Evolutionary conservation across 2,329 filamentous ascomycete genomes (phyloP).

Genomic region (Cladophialophora bantiana): DNA sequence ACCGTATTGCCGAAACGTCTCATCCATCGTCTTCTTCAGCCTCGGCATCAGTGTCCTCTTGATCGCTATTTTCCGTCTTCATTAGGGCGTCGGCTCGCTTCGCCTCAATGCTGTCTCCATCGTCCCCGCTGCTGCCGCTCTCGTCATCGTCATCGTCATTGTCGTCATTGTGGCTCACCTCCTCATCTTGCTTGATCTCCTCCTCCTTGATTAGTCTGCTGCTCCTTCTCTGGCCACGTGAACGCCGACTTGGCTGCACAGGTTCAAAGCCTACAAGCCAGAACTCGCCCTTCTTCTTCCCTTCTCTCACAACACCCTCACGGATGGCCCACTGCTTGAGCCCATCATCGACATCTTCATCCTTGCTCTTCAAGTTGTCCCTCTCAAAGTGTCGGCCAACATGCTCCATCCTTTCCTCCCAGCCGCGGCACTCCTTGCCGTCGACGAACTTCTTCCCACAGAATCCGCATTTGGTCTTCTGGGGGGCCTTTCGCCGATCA

Average conservation of each 20-base stretch:
- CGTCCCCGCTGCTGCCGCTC: background rate
- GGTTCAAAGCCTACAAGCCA: slow-evolving; percentile 32
- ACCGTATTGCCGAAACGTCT: background rate
- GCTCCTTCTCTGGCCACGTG: slow-evolving; percentile 19
- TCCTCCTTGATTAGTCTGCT: slow-evolving; percentile 21
- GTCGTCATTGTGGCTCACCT: background rate
- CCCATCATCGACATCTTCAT: slow-evolving; percentile 51
- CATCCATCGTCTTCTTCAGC: slow-evolving; percentile 25
- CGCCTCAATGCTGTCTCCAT: background rate
- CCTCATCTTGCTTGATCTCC: slow-evolving; percentile 23
- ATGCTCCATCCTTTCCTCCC: slow-evolving; percentile 88
- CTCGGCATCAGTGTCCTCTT: slow-evolving; percentile 27
- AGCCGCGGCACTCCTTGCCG: slow-evolving; percentile 57
- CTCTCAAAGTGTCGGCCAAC: slow-evolving; percentile 82
- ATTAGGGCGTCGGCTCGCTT: slow-evolving; percentile 5
- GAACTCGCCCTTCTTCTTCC: slow-evolving; percentile 31
- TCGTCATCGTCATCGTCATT: slow-evolving; percentile 11
- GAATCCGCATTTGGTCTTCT: slow-evolving; percentile 64
- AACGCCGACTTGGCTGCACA: slow-evolving; percentile 3
- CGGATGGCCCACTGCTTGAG: slow-evolving; percentile 50
- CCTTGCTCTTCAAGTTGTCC: slow-evolving; percentile 39
- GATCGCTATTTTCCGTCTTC: slow-evolving; percentile 5
- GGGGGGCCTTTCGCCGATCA: slow-evolving; percentile 68
- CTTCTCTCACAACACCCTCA: slow-evolving; percentile 41
- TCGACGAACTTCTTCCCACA: slow-evolving; percentile 56